phyloP scores from a whole-genome alignment of 441 rosid species.

The Sinapis alba region DNA sequence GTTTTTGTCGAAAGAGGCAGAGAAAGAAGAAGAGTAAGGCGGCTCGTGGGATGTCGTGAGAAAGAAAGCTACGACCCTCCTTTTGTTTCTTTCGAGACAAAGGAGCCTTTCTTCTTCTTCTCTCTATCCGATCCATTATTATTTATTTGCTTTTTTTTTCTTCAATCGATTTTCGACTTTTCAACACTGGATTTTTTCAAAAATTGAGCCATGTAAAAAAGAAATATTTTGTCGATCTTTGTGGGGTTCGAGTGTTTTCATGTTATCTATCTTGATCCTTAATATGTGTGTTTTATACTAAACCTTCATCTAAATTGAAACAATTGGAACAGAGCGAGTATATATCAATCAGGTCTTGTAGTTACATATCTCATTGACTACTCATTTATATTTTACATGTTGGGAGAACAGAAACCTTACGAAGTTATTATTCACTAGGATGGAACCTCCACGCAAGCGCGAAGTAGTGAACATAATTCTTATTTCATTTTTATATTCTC shows the following conservation, averaged over 20 bases:
- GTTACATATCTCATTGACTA: too few relatives aligned
- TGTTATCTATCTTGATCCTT: slow-evolving; percentile 36
- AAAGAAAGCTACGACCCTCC: slow-evolving; percentile 24
- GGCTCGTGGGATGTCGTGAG: slow-evolving; percentile 35
- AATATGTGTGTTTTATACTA: too few relatives aligned
- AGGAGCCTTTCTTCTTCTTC: slow-evolving; percentile 6
- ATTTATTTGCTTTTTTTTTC: background rate
- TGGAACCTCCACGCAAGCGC: too few relatives aligned
- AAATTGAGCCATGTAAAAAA: slow-evolving; percentile 20
- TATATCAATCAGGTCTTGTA: too few relatives aligned
- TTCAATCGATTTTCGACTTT: slow-evolving; percentile 15
- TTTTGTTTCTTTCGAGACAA: slow-evolving; percentile 30
- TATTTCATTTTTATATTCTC: too few relatives aligned
- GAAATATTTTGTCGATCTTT: slow-evolving; percentile 35
- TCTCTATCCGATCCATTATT: slow-evolving; percentile 8
- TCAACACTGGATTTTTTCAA: background rate
- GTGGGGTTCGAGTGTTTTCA: slow-evolving; percentile 35
- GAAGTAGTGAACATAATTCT: too few relatives aligned
- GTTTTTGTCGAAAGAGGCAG: background rate
- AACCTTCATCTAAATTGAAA: too few relatives aligned
- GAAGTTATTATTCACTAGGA: too few relatives aligned
- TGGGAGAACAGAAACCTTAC: too few relatives aligned
- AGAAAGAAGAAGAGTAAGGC: slow-evolving; percentile 13
- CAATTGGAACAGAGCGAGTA: too few relatives aligned
- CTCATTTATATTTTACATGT: too few relatives aligned